Evolutionary conservation across 1,284 basidiomycete genomes (phyloP), one percentile per base, ranked within the genome.

Genomic region (Ustilago curta): DNA sequence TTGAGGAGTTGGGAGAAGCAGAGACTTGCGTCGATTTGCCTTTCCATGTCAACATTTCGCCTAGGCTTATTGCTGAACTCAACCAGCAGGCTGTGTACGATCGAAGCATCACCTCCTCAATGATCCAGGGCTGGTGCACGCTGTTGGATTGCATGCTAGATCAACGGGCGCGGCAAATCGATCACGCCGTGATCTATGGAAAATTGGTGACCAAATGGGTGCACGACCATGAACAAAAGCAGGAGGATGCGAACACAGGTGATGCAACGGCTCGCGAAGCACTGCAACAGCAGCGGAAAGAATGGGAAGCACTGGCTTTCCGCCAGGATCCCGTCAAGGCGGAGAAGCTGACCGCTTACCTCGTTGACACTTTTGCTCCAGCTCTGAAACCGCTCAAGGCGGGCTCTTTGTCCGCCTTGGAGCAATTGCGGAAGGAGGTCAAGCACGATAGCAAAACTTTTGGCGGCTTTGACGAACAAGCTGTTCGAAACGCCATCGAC

Each of bases 81-180:
- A n/a, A 42, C 9, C 40, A 42, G n/a, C 40, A 42, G n/a, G 40
- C 40, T 42, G 40, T 19, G 9, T 42, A 42, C 40, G 40, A 42
- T 9, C 18, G 40, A 5, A 42, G 18, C 40, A n/a, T 42, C 40
- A 42, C 40, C 40, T 19, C 40, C 2, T 42, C 40, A 12, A 42
- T 42, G 40, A n/a, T 42, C 18, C 18, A 42, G 8, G 40, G 40
- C 40, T 19, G 40, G 40, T 42, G 40, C 40, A 42, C 18, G 18
- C 8, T 42, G 40, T 19, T 42, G 40, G 19, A 19, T n/a, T n/a
- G n/a, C 4, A 9, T 5, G 19, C n/a, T 42, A 4, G 40, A 42
- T n/a, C 40, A 42, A 42, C n/a, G 40, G 18, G 19, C 9, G n/a
- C 40, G 40, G 4, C 40, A 42, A n/a, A n/a, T 42, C 40, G 40